Conservation (phyloP, 495 filamentous ascomycete genomes). For the Penicillium psychrofluorescens region DNA sequence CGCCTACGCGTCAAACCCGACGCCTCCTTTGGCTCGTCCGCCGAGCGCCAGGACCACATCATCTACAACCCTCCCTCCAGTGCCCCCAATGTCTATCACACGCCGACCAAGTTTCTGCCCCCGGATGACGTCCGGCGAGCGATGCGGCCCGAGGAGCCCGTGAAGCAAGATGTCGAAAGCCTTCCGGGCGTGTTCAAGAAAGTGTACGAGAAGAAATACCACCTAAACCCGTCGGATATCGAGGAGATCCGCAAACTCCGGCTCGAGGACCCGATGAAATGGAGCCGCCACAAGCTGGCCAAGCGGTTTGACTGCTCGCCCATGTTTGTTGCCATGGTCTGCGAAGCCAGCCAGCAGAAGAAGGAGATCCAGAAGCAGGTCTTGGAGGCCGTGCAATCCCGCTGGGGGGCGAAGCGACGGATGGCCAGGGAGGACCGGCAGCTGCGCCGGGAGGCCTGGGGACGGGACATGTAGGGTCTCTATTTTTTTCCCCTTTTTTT, state of each 20-base stretch:
- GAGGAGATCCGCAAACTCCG: constrained; percentile 72
- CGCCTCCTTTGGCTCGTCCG: constrained; percentile 54
- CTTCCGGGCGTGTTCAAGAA: constrained; percentile 52
- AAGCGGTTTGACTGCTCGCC: constrained; percentile 69
- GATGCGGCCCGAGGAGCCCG: constrained; percentile 31
- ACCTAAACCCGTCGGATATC: constrained; percentile 67
- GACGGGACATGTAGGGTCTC: constrained; percentile 33
- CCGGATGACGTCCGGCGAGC: constrained; percentile 62
- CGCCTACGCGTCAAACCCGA: constrained; percentile 67
- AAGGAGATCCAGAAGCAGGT: constrained; percentile 45
- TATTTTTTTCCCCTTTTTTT: not conserved
- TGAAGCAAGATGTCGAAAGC: constrained; percentile 13
- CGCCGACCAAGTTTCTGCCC: constrained; percentile 86
- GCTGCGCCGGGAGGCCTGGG: constrained; percentile 57
- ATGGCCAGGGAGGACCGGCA: constrained; percentile 67
- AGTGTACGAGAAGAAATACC: constrained; percentile 59
- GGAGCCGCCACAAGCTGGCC: constrained; percentile 65
- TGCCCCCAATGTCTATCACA: constrained; percentile 72
- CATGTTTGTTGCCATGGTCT: constrained; percentile 59
- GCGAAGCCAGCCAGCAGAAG: constrained; percentile 39
- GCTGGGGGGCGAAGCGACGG: constrained; percentile 66
- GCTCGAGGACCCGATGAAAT: constrained; percentile 55
- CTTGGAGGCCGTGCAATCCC: constrained; percentile 54
- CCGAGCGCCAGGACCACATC: constrained; percentile 53
- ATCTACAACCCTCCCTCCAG: constrained; percentile 95